These are phyloP conservation scores for Lactuca sativa DNA, from an alignment of 129 eudicot genomes.

Conservation along the genomic window DNA sequence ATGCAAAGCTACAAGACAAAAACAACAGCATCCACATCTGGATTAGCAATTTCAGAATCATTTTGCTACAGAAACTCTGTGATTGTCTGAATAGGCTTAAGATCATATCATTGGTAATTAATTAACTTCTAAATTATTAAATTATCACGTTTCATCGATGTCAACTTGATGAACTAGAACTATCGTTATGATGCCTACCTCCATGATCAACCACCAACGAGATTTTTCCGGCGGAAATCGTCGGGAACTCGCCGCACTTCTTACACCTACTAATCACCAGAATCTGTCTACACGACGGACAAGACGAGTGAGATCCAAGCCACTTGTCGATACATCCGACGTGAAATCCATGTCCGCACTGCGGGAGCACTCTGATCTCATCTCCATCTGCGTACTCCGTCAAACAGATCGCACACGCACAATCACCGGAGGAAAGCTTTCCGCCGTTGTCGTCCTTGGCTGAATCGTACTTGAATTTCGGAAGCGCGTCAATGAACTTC, in stretches of 20 bases:
- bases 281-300: conserved; percentile 75
- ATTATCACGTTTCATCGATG: background rate
- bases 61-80: background rate
- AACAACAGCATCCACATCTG: background rate
- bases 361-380: conserved; percentile 65
- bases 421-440: conserved; percentile 35
- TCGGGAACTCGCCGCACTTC: conserved; percentile 62
- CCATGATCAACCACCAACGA: conserved; percentile 12
- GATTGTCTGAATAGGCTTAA: background rate
- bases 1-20: conserved; percentile 6
- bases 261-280: conserved; percentile 49
- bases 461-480: conserved; percentile 35
- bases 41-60: background rate
- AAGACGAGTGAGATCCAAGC: conserved; percentile 76
- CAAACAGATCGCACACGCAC: conserved; percentile 81
- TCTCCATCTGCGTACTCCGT: conserved; percentile 70
- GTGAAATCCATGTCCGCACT: conserved; percentile 78
- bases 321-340: conserved; percentile 66
- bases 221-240: conserved; percentile 15
- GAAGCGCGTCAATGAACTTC: conserved; percentile 46
- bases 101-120: conserved; percentile 3
- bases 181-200: conserved; percentile 17
- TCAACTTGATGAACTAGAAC: conserved; percentile 12
- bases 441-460: conserved; percentile 8
- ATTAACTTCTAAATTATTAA: conserved; percentile 9